A percentile compares a stretch with the other conserved stretches of the same genome.
phyloP scores from a whole-genome alignment of 2,329 filamentous ascomycete genomes.

The Plenodomus tracheiphilus region DNA sequence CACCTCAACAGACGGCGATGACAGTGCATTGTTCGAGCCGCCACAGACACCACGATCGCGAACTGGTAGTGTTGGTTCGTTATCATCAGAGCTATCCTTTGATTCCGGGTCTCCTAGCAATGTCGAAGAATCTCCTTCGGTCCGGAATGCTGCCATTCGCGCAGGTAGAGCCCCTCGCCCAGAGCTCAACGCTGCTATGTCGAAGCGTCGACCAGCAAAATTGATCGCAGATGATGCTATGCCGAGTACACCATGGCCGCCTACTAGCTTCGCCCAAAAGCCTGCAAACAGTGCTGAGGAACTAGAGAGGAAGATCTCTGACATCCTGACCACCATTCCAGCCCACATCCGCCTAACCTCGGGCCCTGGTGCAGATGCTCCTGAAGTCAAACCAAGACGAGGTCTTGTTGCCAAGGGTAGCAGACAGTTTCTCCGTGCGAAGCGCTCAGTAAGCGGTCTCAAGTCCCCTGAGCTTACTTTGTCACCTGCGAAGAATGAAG shows the following conservation, averaged over 20 bases:
- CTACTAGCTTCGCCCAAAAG: conserved; percentile 39
- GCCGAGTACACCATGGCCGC: conserved; percentile 38
- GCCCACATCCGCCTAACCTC: conserved; percentile 73
- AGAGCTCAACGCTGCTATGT: conserved; percentile 50
- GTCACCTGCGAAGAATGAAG: conserved; percentile 43
- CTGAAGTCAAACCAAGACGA: conserved; percentile 34
- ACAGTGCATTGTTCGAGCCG: conserved; percentile 12
- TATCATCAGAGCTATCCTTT: conserved; percentile 35
- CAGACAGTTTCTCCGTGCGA: conserved; percentile 36
- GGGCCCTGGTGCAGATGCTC: conserved; percentile 33
- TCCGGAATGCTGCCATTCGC: conserved; percentile 33
- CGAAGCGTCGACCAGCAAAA: conserved; percentile 41
- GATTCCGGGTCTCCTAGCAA: conserved; percentile 36
- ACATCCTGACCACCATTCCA: conserved; percentile 76
- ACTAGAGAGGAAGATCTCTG: conserved; percentile 77
- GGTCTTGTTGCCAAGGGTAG: conserved; percentile 32
- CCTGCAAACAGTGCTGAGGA: conserved; percentile 55
- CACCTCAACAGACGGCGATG: conserved; percentile 19
- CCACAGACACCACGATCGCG: conserved; percentile 40
- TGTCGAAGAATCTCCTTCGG: conserved; percentile 43
- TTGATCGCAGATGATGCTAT: conserved; percentile 45
- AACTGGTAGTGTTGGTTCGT: conserved; percentile 34
- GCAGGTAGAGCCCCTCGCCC: conserved; percentile 36
- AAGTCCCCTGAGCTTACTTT: conserved; percentile 43
- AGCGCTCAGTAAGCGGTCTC: conserved; percentile 36